phyloP scores from a whole-genome alignment of 1,284 basidiomycete genomes.

The Fomitopsis pinicola region DNA sequence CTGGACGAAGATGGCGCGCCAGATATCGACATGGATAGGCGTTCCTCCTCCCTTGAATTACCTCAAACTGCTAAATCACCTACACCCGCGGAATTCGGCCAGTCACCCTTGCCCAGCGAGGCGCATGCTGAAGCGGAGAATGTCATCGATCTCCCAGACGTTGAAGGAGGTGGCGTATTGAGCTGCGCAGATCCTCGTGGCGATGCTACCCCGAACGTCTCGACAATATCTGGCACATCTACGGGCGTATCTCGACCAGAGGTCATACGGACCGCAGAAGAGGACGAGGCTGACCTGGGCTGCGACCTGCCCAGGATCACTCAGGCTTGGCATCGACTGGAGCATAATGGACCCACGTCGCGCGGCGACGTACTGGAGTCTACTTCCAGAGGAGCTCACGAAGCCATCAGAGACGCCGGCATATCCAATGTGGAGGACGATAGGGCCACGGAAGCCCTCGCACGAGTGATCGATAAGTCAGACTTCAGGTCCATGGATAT shows the following conservation, averaged over 20 bases:
- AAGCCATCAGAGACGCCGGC: slow-evolving; percentile 45
- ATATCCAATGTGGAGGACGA: slow-evolving; percentile 53
- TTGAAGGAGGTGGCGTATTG: neutral
- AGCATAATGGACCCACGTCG: slow-evolving; percentile 6
- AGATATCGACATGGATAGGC: slow-evolving; percentile 9
- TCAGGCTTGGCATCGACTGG: slow-evolving; percentile 29
- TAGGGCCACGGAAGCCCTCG: slow-evolving; percentile 69
- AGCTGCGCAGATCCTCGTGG: neutral
- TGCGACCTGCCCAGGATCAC: slow-evolving; percentile 43
- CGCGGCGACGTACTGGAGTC: neutral
- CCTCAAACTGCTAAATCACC: neutral
- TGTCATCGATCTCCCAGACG: slow-evolving; percentile 24
- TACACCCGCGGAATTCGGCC: slow-evolving; percentile 3
- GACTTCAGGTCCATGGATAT: slow-evolving; percentile 88
- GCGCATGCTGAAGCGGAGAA: neutral
- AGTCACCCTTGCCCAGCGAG: neutral
- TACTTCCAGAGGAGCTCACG: neutral
- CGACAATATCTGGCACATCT: neutral
- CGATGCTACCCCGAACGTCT: neutral
- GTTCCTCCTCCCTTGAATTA: neutral
- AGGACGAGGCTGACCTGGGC: slow-evolving; percentile 37
- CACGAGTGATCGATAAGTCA: slow-evolving; percentile 82
- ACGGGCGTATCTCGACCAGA: slow-evolving; percentile 32
- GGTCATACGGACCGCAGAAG: slow-evolving; percentile 36
- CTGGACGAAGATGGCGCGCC: slow-evolving; percentile 14